Base-by-base conservation (phyloP, 2,329 filamentous ascomycete species). In the Trichophyton simii region DNA sequence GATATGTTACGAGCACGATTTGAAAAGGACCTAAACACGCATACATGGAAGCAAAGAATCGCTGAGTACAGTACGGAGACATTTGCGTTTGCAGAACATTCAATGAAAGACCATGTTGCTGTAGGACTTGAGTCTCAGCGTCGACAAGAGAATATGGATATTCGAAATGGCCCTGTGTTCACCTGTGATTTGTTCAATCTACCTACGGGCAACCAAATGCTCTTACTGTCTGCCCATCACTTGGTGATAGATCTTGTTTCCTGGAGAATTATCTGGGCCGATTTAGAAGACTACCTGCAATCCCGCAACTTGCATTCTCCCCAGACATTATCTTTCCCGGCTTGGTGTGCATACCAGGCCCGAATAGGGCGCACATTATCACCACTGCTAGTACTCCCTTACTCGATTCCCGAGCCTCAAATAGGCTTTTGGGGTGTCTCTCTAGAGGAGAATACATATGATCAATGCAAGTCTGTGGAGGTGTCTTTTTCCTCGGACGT, bases 381-480 rank as follows among this genome's bases (percentile, higher is more conserved):
- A 38, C 15, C 28, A 34, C 25, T 38, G 6, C 5, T 9, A 34
- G 52, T 69, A 1, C 63, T 72, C 63, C 52, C 70, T 67, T 63
- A 72, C 22, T n/a, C 28, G 2, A 38, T 57, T 8, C 52, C 28
- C 52, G n/a, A 34, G 15, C 28, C 52, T 34, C 1, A 68, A 74
- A 65, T 72, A 9, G 42, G 28, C 3, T 75, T 74, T 62, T 75
- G 73, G 73, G 73, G 72, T 6, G 72, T 75, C 68, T 57, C 66
- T 3, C 59, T 65, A 9, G 50, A 60, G 8, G 61, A 64, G 1
- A 75, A 75, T 46, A 60, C 65, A 3, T 75, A 74, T 48, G 69
- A 69, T 0, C 66, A 73, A 54, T 67, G 69, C 57, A 69, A 70
- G 48, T 68, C 69, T 66, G 67, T 72, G 52, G 67, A 66, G 0